Evolutionary conservation across 1,284 basidiomycete genomes (phyloP).

Genomic region (Ceratobasidium sp.): DNA sequence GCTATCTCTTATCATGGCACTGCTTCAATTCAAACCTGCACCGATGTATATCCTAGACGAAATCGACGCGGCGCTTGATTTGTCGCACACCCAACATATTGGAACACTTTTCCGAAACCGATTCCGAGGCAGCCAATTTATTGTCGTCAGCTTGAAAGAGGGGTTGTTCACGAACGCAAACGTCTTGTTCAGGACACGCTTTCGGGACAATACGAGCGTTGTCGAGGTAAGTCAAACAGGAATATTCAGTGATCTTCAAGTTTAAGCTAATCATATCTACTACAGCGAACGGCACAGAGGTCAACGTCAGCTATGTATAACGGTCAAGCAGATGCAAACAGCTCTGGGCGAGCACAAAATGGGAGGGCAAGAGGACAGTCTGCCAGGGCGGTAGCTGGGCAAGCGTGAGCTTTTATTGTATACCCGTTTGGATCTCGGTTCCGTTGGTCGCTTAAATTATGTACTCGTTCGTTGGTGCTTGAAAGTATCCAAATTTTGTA

Average conservation of each 20-base stretch:
- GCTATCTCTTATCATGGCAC: constrained; percentile 96
- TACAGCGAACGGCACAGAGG: constrained; percentile 35
- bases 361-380: constrained; percentile 4
- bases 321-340: constrained; percentile 8
- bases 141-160: constrained; percentile 97
- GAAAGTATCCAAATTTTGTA: too few species aligned
- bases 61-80: constrained; percentile 95
- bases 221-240: constrained; percentile 68
- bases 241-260: background rate
- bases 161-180: constrained; percentile 98
- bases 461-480: too few species aligned
- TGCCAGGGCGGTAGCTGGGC: background rate
- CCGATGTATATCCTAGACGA: constrained; percentile 99
- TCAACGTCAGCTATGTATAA: constrained; percentile 26
- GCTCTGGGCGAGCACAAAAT: background rate
- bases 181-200: constrained; percentile 92
- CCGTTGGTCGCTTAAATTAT: too few species aligned
- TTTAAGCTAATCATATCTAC: background rate
- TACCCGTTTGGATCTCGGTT: too few species aligned
- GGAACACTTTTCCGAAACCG: constrained; percentile 95
- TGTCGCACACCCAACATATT: constrained; percentile 97
- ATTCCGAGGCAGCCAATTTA: constrained; percentile 99
- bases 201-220: constrained; percentile 92
- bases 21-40: constrained; percentile 99
- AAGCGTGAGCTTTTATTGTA: constrained; percentile 6